Conservation (phyloP, 371 early-diverging fungal genomes). For the Cladochytrium tenue region DNA sequence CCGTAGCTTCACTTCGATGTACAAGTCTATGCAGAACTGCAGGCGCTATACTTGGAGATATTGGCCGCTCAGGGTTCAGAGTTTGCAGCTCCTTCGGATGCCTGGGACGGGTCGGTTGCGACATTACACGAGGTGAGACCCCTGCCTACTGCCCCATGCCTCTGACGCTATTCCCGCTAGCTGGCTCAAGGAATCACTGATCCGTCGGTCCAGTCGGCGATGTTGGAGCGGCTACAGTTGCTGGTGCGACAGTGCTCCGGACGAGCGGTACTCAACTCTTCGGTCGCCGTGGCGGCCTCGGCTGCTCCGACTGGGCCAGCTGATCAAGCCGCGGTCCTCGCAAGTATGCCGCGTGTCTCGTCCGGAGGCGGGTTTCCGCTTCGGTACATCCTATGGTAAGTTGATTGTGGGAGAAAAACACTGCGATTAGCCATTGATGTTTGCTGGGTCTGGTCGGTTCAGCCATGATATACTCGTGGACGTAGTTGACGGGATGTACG, state of each 20-base stretch:
- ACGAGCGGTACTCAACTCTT: slow-evolving; percentile 7
- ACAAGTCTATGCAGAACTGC: slow-evolving; percentile 7
- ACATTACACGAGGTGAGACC: slow-evolving; percentile 16
- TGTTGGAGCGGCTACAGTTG: not conserved
- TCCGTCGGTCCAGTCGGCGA: not conserved
- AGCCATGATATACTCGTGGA: slow-evolving; percentile 34
- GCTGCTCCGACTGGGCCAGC: no score
- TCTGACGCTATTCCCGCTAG: not conserved
- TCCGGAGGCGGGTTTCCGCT: slow-evolving; percentile 1
- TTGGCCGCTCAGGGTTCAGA: not conserved
- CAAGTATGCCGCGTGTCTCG: not conserved
- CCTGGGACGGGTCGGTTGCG: slow-evolving; percentile 20
- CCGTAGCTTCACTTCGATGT: slow-evolving; percentile 11
- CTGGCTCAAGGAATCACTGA: not conserved
- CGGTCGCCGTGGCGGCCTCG: slow-evolving; percentile 13
- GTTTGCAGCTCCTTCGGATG: not conserved
- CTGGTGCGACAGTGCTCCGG: no score
- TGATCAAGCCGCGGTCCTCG: slow-evolving; percentile 29
- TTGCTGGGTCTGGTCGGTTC: not conserved
- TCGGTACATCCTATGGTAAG: slow-evolving; percentile 23
- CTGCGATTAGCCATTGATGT: not conserved
- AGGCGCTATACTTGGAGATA: slow-evolving; percentile 6
- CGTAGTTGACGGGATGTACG: slow-evolving; percentile 30
- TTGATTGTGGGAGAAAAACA: no score
- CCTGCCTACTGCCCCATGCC: not conserved